Base-by-base conservation (phyloP, 2,329 filamentous ascomycete genomes). In the Cordyceps sp. region DNA sequence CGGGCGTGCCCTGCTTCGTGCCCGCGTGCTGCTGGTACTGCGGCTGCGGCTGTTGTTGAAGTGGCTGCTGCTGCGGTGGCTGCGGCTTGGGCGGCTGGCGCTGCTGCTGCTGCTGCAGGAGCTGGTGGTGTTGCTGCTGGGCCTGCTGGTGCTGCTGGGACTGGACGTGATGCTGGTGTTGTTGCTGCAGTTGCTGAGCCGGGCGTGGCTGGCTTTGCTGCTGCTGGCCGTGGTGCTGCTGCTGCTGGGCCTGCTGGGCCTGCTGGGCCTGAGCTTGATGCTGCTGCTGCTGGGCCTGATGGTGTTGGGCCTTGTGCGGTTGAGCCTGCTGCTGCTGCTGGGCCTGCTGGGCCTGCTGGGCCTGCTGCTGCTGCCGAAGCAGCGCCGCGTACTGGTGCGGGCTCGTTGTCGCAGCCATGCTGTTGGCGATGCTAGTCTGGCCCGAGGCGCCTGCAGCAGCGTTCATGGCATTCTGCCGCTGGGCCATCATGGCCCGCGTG, bases 301-400 rank as follows among this genome's bases (percentile, higher is more conserved):
- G 45, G 30, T 45, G 43, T 15, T 43, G 40, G 20, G 19, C 16
- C 27, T 20, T 14, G n/a, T 10, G 29, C 19, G 13, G 29, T 15
- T 22, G 29, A 16, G n/a, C 10, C 23, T 52, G 47, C 24, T 40
- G 42, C 16, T 47, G 40, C 42, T 37, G 45, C 37, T 43, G 52
- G 20, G 54, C 53, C 37, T 54, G 62, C 37, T 43, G 52, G 20
- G 54, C 53, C 37, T 54, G 62, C 19, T 59, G 56, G 8, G 26
- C 26, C 37, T 69, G 64, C 38, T 72, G 68, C 41, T 73, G 69
- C 25, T 69, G 66, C 28, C 69, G 53, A 8, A 73, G 58, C 22
- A 73, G 52, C 34, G 69, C 67, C 2, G 69, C 69, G 42, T 73
- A 73, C 38, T 73, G 69, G 26, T 73, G 67, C 19, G 69, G 69